Evolutionary conservation across 345 rosid species (phyloP).

Genomic region (Erucastrum elatum): DNA sequence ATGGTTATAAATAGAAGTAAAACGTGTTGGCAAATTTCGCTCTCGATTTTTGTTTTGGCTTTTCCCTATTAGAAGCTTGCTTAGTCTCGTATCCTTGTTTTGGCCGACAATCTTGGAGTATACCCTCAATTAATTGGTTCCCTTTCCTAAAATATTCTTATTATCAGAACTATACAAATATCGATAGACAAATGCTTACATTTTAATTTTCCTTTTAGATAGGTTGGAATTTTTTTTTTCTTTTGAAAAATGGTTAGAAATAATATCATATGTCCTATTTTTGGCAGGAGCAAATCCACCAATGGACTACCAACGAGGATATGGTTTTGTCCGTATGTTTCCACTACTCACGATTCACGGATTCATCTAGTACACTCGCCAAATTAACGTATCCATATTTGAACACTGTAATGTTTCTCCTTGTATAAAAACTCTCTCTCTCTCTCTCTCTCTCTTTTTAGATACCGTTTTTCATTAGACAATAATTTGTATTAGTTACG

Average conservation of each 20-base stretch:
- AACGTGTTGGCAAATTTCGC: background rate
- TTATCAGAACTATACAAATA: background rate
- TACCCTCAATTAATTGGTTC: background rate
- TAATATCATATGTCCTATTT: background rate
- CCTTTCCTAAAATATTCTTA: background rate
- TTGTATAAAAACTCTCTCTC: too few species aligned
- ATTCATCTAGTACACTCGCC: constrained; percentile 6
- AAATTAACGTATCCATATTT: background rate
- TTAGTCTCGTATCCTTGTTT: background rate
- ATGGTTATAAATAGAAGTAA: background rate
- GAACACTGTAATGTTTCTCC: too few species aligned
- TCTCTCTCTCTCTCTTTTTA: too few species aligned
- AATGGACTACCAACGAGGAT: constrained; percentile 26
- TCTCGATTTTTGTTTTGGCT: background rate
- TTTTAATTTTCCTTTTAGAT: too few species aligned
- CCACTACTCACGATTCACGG: constrained; percentile 23
- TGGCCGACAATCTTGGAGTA: background rate
- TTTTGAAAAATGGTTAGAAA: background rate
- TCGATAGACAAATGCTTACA: background rate
- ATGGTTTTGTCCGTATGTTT: constrained; percentile 33
- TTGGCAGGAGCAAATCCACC: constrained; percentile 28
- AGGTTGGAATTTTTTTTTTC: too few species aligned
- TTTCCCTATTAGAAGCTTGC: background rate
- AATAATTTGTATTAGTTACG: background rate
- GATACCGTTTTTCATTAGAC: too few species aligned